Percentiles rank a stretch among this genome's conserved stretches.
Conservation (phyloP, 805 yeast genomes). For the Starmerella vaccinii region DNA sequence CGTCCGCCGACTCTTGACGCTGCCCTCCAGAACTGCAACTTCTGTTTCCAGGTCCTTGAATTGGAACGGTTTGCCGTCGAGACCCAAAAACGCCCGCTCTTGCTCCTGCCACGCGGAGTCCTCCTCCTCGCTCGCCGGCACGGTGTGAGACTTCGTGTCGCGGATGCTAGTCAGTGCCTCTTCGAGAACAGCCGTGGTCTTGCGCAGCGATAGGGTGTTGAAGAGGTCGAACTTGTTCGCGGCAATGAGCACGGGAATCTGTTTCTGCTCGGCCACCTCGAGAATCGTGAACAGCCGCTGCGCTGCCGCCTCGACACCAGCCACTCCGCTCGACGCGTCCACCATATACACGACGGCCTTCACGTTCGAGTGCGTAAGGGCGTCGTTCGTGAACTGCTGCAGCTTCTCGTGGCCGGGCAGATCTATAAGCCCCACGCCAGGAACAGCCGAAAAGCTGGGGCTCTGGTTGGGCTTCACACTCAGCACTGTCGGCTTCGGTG, state of each 20-base stretch:
- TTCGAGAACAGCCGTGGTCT: slow-evolving; percentile 52
- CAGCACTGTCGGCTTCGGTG: slow-evolving; percentile 17
- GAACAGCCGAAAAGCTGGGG: background rate
- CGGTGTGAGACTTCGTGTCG: slow-evolving; percentile 39
- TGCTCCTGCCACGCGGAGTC: slow-evolving; percentile 32
- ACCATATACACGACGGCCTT: slow-evolving; percentile 62
- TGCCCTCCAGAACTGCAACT: slow-evolving; percentile 53
- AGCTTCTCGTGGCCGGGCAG: slow-evolving; percentile 84
- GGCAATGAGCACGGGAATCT: slow-evolving; percentile 62
- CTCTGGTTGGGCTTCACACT: slow-evolving; percentile 16
- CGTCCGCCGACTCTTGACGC: slow-evolving; percentile 48
- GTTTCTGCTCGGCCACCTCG: slow-evolving; percentile 49
- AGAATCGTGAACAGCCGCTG: slow-evolving; percentile 50
- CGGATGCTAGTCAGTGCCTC: slow-evolving; percentile 50
- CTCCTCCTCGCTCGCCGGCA: slow-evolving; percentile 32
- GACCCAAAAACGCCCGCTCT: slow-evolving; percentile 37
- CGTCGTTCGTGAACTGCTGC: slow-evolving; percentile 43
- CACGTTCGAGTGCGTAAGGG: slow-evolving; percentile 37
- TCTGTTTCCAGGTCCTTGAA: slow-evolving; percentile 66
- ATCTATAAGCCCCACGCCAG: slow-evolving; percentile 43
- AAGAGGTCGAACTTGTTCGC: slow-evolving; percentile 81
- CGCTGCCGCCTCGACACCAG: slow-evolving; percentile 44
- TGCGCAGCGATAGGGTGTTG: slow-evolving; percentile 60
- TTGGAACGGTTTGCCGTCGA: slow-evolving; percentile 37
- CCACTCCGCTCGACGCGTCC: slow-evolving; percentile 57